Conservation (phyloP, 2,329 filamentous ascomycete species). For the Trichoderma oligosporum region DNA sequence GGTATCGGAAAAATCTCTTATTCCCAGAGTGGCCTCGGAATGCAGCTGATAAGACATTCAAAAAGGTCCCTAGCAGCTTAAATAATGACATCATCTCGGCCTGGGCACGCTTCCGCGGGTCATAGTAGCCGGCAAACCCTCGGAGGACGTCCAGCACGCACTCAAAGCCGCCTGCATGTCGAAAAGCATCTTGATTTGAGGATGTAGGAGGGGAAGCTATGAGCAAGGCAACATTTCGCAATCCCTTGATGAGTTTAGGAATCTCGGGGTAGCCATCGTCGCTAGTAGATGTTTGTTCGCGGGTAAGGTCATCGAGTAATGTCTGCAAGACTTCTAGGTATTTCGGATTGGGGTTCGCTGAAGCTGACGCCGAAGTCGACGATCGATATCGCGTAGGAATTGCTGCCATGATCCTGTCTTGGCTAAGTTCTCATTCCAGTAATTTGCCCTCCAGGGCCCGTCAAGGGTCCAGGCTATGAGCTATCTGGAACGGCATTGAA, state of each 20-base stretch:
- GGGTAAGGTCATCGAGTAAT: conserved; percentile 48
- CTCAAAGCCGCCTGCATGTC: conserved; percentile 75
- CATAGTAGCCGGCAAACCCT: conserved; percentile 71
- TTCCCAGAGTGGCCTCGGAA: conserved; percentile 81
- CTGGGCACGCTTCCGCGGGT: conserved; percentile 57
- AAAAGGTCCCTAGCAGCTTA: conserved; percentile 64
- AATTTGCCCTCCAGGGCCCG: conserved; percentile 32
- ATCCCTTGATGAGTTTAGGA: conserved; percentile 48
- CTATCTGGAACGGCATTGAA: conserved; percentile 36
- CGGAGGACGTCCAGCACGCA: conserved; percentile 65
- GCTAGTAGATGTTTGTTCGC: conserved; percentile 31
- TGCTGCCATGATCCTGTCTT: conserved; percentile 44
- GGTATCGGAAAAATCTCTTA: conserved; percentile 75
- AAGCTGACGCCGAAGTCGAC: conserved; percentile 58
- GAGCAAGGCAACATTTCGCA: conserved; percentile 64
- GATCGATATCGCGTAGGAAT: conserved; percentile 58
- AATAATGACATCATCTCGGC: conserved; percentile 64
- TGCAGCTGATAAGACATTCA: conserved; percentile 70
- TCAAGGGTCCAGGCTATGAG: conserved; percentile 37
- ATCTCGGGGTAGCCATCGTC: conserved; percentile 47
- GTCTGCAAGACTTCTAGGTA: conserved; percentile 56
- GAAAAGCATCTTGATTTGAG: conserved; percentile 72
- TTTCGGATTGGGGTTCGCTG: conserved; percentile 50
- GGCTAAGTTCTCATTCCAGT: conserved; percentile 28
- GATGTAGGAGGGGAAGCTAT: conserved; percentile 48